phyloP scores from a whole-genome alignment of 495 filamentous ascomycete genomes.

The Durotheca rogersii region DNA sequence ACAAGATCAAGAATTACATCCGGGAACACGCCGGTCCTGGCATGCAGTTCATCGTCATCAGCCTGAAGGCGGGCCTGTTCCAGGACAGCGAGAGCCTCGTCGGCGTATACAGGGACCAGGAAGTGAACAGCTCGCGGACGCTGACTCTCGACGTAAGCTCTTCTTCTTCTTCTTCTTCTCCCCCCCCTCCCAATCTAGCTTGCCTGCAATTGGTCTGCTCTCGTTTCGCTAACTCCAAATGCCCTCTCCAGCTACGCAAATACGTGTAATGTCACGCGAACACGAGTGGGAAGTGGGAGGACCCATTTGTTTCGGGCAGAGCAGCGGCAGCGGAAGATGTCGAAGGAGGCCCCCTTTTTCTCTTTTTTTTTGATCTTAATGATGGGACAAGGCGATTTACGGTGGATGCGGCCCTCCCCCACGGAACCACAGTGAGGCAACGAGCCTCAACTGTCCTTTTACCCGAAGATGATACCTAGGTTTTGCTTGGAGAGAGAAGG shows the following conservation, averaged over 20 bases:
- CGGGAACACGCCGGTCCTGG: conserved; percentile 89
- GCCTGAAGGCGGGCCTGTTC: conserved; percentile 89
- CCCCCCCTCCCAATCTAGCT: neutral
- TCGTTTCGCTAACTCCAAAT: neutral
- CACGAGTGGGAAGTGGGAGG: too few species aligned
- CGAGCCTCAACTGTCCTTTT: too few species aligned
- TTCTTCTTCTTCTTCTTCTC: too few species aligned
- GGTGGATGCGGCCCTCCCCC: too few species aligned
- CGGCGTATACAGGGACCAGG: conserved; percentile 93
- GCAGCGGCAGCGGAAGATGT: too few species aligned
- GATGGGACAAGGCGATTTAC: conserved; percentile 5
- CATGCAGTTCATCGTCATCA: conserved; percentile 99
- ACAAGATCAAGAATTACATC: conserved; percentile 93
- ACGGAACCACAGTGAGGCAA: too few species aligned
- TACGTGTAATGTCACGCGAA: conserved; percentile 30
- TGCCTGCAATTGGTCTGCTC: neutral
- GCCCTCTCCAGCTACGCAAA: conserved; percentile 30
- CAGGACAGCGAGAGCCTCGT: conserved; percentile 92
- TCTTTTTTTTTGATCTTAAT: too few species aligned
- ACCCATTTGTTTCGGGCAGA: too few species aligned
- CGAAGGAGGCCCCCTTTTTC: too few species aligned
- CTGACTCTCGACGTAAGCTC: conserved; percentile 96
- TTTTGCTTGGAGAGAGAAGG: conserved; percentile 22
- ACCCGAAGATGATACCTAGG: conserved; percentile 17
- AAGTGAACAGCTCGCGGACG: conserved; percentile 80